Conservation (phyloP, 176 grass and related monocot genomes). For the Themeda triandra region DNA sequence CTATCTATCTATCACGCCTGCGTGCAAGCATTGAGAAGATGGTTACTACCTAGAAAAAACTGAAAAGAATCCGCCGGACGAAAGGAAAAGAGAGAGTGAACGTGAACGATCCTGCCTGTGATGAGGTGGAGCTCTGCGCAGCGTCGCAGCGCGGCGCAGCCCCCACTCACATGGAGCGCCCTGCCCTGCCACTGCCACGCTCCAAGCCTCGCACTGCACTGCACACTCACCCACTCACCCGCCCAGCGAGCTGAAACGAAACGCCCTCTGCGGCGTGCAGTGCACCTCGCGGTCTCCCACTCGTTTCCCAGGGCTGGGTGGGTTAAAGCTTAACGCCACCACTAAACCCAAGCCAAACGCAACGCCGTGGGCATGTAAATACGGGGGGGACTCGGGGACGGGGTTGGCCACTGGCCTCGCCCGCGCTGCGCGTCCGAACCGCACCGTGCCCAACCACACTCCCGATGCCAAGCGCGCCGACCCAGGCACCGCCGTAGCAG, state of each 20-base stretch:
- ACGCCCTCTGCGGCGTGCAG: background rate
- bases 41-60: background rate
- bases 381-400: background rate
- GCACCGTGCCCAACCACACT: background rate
- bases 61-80: background rate
- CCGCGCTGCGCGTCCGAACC: background rate
- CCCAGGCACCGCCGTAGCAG: background rate
- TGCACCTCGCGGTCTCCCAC: background rate
- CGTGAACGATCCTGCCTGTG: too few relatives aligned
- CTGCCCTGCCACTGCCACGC: conserved; percentile 22
- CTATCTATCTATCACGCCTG: background rate
- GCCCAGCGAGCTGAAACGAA: background rate
- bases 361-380: conserved; percentile 52
- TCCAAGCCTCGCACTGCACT: background rate
- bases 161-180: conserved; percentile 19
- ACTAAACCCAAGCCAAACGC: background rate
- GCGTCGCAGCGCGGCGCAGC: background rate
- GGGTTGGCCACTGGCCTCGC: background rate
- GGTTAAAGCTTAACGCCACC: conserved; percentile 9
- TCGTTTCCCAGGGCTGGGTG: background rate
- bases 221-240: background rate
- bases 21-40: background rate
- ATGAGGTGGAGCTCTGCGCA: background rate
- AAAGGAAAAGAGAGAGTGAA: background rate
- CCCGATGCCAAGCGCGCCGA: conserved; percentile 15